These are phyloP conservation scores for Podaxis carcinomalis DNA, from an alignment of 768 basidiomycete species.

Conservation along the genomic window DNA sequence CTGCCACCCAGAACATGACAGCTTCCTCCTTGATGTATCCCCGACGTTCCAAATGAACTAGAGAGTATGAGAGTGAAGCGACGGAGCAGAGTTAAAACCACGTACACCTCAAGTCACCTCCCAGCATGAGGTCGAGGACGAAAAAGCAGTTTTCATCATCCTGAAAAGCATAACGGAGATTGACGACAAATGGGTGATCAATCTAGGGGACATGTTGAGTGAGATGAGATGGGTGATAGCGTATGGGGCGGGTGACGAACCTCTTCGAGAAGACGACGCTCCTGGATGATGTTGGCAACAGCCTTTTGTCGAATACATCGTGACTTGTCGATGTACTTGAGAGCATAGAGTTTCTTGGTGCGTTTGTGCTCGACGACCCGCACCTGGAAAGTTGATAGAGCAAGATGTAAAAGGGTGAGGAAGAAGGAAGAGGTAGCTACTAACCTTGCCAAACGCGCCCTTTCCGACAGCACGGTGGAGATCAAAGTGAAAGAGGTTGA, in stretches of 20 bases:
- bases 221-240: conserved; percentile 1
- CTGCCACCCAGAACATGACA: conserved; percentile 86
- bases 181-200: conserved; percentile 86
- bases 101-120: conserved; percentile 90
- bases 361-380: conserved; percentile 96
- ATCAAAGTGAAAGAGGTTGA: conserved; percentile 94
- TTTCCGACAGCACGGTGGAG: conserved; percentile 94
- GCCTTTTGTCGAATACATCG: conserved; percentile 89
- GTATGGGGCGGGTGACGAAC: conserved; percentile 32
- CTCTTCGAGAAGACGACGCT: conserved; percentile 89
- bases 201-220: conserved; percentile 41
- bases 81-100: conserved; percentile 13
- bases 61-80: conserved; percentile 1
- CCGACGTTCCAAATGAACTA: conserved; percentile 82
- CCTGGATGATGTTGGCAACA: conserved; percentile 90
- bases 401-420: not conserved
- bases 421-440: conserved; percentile 17
- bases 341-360: conserved; percentile 86
- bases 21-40: conserved; percentile 62
- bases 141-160: conserved; percentile 98
- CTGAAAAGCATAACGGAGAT: conserved; percentile 93
- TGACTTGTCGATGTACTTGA: conserved; percentile 98
- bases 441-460: conserved; percentile 96
- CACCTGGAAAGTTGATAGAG: conserved; percentile 48
- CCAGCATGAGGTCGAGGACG: conserved; percentile 94